phyloP scores from a whole-genome alignment of 2,329 filamentous ascomycete species.

The Fusarium liriodendri region DNA sequence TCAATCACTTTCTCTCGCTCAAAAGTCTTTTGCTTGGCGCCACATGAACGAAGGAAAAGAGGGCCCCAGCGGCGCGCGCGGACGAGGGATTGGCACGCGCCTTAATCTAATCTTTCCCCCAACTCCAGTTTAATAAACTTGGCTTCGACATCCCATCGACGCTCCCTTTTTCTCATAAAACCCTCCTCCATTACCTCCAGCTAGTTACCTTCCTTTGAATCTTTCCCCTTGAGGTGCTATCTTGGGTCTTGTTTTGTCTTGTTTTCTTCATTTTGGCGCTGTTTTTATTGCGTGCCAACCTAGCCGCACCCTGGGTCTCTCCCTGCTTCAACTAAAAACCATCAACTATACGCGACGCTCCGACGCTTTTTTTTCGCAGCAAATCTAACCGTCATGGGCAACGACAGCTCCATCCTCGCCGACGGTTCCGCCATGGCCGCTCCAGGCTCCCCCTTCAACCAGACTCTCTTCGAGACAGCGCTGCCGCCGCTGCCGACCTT shows the following conservation, averaged over 20 bases:
- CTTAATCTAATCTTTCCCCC: conserved; percentile 38
- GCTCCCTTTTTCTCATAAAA: conserved; percentile 35
- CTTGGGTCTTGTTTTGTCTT: conserved; percentile 9
- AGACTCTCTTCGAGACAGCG: conserved; percentile 64
- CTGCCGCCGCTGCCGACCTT: conserved; percentile 91
- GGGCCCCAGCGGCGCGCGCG: conserved; percentile 22
- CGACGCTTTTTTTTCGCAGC: conserved; percentile 12
- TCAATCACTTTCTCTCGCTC: background rate
- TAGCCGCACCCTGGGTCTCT: background rate
- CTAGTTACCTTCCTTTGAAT: conserved; percentile 32
- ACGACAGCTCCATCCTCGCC: conserved; percentile 47
- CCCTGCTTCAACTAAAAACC: conserved; percentile 12
- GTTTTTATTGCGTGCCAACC: conserved; percentile 10
- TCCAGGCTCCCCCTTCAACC: conserved; percentile 52
- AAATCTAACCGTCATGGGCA: conserved; percentile 51
- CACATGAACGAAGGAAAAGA: background rate
- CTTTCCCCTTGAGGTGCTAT: background rate
- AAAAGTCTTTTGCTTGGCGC: conserved; percentile 20
- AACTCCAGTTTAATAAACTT: conserved; percentile 35
- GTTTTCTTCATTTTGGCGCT: conserved; percentile 12
- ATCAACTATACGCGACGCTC: conserved; percentile 23
- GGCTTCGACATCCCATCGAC: conserved; percentile 20
- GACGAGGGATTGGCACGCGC: conserved; percentile 28
- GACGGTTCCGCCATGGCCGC: conserved; percentile 54
- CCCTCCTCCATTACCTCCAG: conserved; percentile 19